Conservation (phyloP, 495 filamentous ascomycete species). For the Penicillium bialowiezense region DNA sequence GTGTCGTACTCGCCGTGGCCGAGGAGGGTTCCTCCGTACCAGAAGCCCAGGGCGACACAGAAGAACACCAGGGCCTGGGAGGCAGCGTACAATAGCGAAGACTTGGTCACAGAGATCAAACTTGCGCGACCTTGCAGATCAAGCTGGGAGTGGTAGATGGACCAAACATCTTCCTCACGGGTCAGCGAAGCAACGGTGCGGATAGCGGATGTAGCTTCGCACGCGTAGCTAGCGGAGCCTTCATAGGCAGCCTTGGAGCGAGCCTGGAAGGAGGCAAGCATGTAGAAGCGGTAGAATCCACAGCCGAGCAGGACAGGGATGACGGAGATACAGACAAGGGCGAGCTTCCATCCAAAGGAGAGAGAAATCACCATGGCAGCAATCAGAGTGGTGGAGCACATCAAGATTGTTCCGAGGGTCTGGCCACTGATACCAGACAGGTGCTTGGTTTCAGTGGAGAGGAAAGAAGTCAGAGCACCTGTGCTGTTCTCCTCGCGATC, state of each 20-base stretch:
- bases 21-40: conserved; percentile 85
- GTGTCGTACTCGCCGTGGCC: conserved; percentile 64
- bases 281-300: conserved; percentile 84
- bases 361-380: conserved; percentile 63
- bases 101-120: conserved; percentile 62
- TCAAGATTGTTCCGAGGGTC: conserved; percentile 77
- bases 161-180: conserved; percentile 74
- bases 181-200: conserved; percentile 91
- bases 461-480: conserved; percentile 79
- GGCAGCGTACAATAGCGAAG: conserved; percentile 71
- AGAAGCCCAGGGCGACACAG: conserved; percentile 85
- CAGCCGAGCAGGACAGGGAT: conserved; percentile 75
- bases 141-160: conserved; percentile 67
- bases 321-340: conserved; percentile 74
- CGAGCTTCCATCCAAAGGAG: conserved; percentile 85
- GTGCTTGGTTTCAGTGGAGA: conserved; percentile 82
- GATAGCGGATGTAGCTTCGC: conserved; percentile 87
- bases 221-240: conserved; percentile 76
- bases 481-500: conserved; percentile 81
- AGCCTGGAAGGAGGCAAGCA: conserved; percentile 72
- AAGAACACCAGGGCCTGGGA: conserved; percentile 80
- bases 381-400: conserved; percentile 69
- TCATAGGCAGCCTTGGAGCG: conserved; percentile 71
- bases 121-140: conserved; percentile 58
- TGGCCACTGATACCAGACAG: conserved; percentile 78